A percentile compares a stretch with the other conserved stretches of the same genome.
Conservation (phyloP, 352 stramenopile species). For the Globisporangium emineosum region DNA sequence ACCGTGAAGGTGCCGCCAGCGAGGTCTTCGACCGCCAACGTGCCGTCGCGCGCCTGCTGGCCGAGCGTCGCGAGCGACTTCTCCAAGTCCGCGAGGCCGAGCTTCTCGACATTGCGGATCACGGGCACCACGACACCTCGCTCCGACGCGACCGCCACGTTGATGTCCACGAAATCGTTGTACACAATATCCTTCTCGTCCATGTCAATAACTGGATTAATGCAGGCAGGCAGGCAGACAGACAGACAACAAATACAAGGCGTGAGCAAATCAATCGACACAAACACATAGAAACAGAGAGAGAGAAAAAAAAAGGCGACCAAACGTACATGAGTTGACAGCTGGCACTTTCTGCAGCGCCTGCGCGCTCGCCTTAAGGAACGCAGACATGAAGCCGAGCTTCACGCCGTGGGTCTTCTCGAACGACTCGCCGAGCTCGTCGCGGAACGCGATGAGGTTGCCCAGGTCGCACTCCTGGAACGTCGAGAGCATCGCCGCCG, state of each 20-base stretch:
- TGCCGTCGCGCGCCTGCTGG: constrained; percentile 60
- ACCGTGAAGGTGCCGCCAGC: constrained; percentile 98
- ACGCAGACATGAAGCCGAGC: constrained; percentile 98
- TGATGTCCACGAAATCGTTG: constrained; percentile 98
- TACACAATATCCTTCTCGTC: constrained; percentile 98
- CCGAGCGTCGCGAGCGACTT: constrained; percentile 92
- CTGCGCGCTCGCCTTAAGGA: constrained; percentile 95
- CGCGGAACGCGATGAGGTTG: constrained; percentile 93
- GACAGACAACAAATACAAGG: constrained; percentile 4
- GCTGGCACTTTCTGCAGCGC: constrained; percentile 92
- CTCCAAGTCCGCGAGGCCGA: constrained; percentile 96
- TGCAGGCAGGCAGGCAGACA: too few species aligned
- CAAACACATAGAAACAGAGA: background rate
- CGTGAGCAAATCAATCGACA: constrained; percentile 3
- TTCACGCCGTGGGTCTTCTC: constrained; percentile 97
- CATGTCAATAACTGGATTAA: constrained; percentile 92
- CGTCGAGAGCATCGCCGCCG: constrained; percentile 97
- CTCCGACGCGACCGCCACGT: constrained; percentile 95
- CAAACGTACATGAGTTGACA: constrained; percentile 93
- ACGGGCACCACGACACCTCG: constrained; percentile 98
- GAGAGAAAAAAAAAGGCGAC: background rate
- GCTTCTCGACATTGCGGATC: constrained; percentile 95
- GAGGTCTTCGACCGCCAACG: constrained; percentile 90
- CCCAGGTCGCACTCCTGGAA: constrained; percentile 99
- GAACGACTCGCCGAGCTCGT: constrained; percentile 92